Conservation (phyloP, 345 rosid genomes). For the Melaleuca quinquenervia region DNA sequence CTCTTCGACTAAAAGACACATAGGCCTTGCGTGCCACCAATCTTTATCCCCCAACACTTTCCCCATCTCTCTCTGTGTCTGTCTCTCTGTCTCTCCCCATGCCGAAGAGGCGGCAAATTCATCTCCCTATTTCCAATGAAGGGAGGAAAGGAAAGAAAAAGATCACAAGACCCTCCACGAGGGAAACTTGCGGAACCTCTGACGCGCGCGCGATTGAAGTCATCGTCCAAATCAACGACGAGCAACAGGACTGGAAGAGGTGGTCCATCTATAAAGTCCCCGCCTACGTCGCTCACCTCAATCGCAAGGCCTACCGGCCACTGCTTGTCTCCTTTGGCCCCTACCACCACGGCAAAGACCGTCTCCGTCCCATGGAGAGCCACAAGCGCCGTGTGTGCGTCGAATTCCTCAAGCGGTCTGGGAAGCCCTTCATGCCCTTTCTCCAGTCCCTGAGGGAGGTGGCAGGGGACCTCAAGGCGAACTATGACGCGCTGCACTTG, state of each 20-base stretch:
- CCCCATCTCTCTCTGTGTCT: too few relatives aligned
- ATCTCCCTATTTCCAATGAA: too few relatives aligned
- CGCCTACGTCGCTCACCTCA: slow-evolving; percentile 10
- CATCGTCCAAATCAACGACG: neutral
- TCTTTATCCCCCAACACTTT: too few relatives aligned
- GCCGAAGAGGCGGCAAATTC: too few relatives aligned
- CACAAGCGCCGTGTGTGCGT: slow-evolving; percentile 25
- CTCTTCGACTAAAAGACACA: too few relatives aligned
- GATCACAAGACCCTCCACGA: neutral
- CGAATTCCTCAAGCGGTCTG: slow-evolving; percentile 2
- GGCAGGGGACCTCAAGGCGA: neutral
- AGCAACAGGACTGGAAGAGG: slow-evolving; percentile 12
- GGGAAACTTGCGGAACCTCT: neutral
- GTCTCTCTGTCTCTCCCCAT: too few relatives aligned
- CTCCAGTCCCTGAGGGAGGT: slow-evolving; percentile 1
- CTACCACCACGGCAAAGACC: neutral
- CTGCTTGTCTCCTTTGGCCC: neutral
- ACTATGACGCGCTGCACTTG: neutral
- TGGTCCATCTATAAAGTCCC: slow-evolving; percentile 28
- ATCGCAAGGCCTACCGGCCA: slow-evolving; percentile 20
- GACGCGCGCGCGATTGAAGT: neutral
- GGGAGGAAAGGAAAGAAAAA: too few relatives aligned
- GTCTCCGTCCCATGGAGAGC: neutral
- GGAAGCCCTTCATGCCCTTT: neutral
- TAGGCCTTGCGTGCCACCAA: too few relatives aligned